Evolutionary conservation across 805 yeast species (phyloP), one percentile per base, ranked within the genome.

Genomic region (Tetrapisispora phaffii): DNA sequence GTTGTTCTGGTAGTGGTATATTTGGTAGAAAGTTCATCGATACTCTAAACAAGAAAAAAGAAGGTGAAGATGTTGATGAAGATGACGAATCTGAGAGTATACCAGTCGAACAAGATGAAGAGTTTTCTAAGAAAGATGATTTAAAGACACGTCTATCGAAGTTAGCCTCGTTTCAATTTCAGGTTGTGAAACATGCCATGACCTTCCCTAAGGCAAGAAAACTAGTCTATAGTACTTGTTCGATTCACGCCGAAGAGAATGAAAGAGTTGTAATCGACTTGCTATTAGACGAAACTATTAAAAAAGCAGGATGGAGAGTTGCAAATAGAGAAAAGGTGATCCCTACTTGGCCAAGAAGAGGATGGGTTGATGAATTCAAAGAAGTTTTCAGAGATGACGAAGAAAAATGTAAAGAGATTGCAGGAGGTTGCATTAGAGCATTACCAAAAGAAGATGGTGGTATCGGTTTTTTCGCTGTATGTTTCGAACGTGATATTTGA

Each of bases 401-500:
- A 10, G 65, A 59, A 13, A 66, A 69, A 35, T 75, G 80, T 19
- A 70, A 71, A 32, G 70, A 66, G 33, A 58, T 86, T 41, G 95
- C 96, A 1, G 87, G 80, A 1, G 90, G 93, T 0, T 89, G 97
- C 66, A 79, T 93, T 0, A 72, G 99, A 52, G 83, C 89, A 0
- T 66, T 80, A 36, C 96, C 97, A 0, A 81, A 78, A 49, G 82
- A 75, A 37, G 98, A 93, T 61, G 98, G 97, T 26, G 98, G 98
- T n/a, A 93, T 93, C 55, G 99, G 99, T 0, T 93, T 93, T 60
- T 93, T 93, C 65, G 97, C 97, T 0, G 97, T 89, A 1, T 81
- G 93, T 46, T 90, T 93, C 60, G 84, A 85, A 50, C 73, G 83
- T 46, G 38, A 39, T 22, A 21, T 16, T 28, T 28, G 20, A 16